Base-by-base conservation (phyloP, 2,329 filamentous ascomycete genomes). In the Sporothrix humicola region DNA sequence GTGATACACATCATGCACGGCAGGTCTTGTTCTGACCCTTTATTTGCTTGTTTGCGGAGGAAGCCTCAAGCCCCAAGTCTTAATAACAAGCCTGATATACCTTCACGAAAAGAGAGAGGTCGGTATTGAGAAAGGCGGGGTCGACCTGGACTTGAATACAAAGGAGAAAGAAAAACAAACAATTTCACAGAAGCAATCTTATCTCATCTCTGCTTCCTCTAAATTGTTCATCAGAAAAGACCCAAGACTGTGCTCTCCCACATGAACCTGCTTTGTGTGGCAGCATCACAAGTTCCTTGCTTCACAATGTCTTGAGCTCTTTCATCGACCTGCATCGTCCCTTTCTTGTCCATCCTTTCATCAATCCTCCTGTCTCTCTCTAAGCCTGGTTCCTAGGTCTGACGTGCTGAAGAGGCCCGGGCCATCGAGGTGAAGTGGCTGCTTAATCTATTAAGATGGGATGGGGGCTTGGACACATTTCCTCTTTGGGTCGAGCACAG, bases 361-460 rank as follows among this genome's bases (percentile, higher is more conserved):
- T n/a, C 13, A 9, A 26, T 59, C 56, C 20, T 15, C 15, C 7
- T 17, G 12, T 54, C 56, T 37, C 17, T 7, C 12, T n/a, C 6
- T 4, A n/a, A 52, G n/a, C 20, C 50, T 17, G 56, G 26, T 37
- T 17, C 13, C 23, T n/a, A 15, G 56, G 26, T 37, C 3, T 59
- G 26, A 59, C 12, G 50, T 7, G 56, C 6, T 26, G 20, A 42
- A 37, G 31, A 61, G 58, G 26, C 31, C n/a, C 13, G 26, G 26
- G 26, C 58, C 9, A 26, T 10, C 23, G 58, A 17, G 26, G 17
- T 6, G 26, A 42, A n/a, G 26, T 61, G 58, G 58, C 58, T 61
- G 58, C 58, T 61, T 61, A 9, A 61, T 61, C 31, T 42, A 61
- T 61, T 61, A 61, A 61, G 58, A 61, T 61, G 26, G 58, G 58